Evolutionary conservation across 2,329 filamentous ascomycete genomes (phyloP), one percentile per base, ranked within the genome.

Genomic region (Fusarium sulawesiense): DNA sequence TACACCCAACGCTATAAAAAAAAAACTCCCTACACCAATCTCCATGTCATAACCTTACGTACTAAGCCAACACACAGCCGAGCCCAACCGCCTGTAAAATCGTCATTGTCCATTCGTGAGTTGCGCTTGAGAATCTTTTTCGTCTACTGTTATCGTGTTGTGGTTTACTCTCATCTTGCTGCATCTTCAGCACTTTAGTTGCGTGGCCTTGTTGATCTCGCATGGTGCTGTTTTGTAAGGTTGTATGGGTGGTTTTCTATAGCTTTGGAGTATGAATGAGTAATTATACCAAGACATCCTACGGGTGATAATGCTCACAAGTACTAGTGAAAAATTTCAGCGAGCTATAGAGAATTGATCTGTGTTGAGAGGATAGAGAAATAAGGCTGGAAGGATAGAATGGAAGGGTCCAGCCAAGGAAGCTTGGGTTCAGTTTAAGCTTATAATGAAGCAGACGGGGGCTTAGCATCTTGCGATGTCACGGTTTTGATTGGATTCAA

Each of bases 281-380:
- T 37, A n/a, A 18, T n/a, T n/a, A 2, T n/a, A n/a, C 5, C 9
- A n/a, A 37, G 16, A 10, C 8, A 3, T 11, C 16, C 16, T 11
- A 11, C 34, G 2, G 18, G 9, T 6, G 16, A 18, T 0, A 37
- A n/a, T 18, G 3, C 34, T 37, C 5, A 37, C 34, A n/a, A 6
- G 9, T n/a, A 37, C 1, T n/a, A 37, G 8, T 4, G 4, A n/a
- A 16, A n/a, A 11, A 5, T 11, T 37, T 3, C 7, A 12, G 10
- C 10, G n/a, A 11, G 34, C 34, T 37, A 37, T n/a, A 6, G 3
- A 37, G 34, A n/a, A 11, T 37, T 37, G 16, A 37, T n/a, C 6
- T n/a, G 0, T 7, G 10, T 37, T 12, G 34, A 12, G 10, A 12
- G 5, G 18, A n/a, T 37, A 11, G 5, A n/a, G 18, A 1, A n/a